phyloP scores from a whole-genome alignment of 2,329 filamentous ascomycete species.

The Venturia pyrina region DNA sequence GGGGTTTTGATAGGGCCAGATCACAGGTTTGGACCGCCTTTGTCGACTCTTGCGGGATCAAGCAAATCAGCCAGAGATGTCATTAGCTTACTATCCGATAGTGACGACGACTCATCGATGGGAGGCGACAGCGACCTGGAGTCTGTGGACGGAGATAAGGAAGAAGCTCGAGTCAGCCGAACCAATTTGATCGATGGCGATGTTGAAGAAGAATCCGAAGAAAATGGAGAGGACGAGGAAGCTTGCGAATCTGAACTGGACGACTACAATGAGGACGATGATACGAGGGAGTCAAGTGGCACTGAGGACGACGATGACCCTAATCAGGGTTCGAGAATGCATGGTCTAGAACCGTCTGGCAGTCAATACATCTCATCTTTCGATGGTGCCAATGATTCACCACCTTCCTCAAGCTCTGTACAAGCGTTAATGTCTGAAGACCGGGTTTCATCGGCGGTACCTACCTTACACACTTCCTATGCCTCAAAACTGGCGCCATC shows the following conservation, averaged over 20 bases:
- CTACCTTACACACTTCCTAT: not conserved
- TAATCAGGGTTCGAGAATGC: not conserved
- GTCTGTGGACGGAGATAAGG: not conserved
- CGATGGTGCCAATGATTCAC: not conserved
- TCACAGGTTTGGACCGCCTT: not conserved
- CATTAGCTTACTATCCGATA: not conserved
- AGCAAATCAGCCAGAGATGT: not conserved
- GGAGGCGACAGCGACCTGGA: not conserved
- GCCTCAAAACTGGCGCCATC: not conserved
- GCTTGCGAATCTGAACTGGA: not conserved
- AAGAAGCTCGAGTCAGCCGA: not conserved
- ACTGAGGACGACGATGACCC: not conserved
- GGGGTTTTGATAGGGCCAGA: not conserved
- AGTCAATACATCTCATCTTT: not conserved
- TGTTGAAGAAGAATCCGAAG: not conserved
- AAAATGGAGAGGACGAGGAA: not conserved
- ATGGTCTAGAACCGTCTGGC: not conserved
- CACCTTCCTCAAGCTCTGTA: not conserved
- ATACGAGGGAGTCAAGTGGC: not conserved
- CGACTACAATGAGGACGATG: not conserved
- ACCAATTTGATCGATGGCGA: not conserved
- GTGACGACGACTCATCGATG: not conserved
- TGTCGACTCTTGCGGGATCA: not conserved
- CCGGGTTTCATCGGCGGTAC: not conserved
- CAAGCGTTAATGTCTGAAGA: not conserved